A percentile compares a stretch with the other conserved stretches of the same genome.
Evolutionary conservation across 495 filamentous ascomycete genomes (phyloP).

Genomic region (Podospora pseudocomata): DNA sequence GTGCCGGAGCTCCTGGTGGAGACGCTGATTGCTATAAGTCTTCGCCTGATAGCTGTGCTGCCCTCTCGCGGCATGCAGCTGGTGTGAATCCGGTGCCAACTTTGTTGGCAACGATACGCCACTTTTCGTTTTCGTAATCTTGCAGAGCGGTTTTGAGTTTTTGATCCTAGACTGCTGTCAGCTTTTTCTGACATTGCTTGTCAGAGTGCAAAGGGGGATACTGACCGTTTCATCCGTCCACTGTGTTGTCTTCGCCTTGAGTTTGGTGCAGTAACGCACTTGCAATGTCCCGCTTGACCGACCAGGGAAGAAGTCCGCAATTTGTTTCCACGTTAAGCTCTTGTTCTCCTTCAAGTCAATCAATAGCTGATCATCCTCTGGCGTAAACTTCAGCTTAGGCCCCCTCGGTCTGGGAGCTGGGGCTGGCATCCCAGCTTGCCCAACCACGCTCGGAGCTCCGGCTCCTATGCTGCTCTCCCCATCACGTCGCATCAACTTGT

Average conservation of each 20-base stretch:
- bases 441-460: conserved; percentile 68
- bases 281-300: conserved; percentile 83
- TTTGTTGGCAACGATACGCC: conserved; percentile 82
- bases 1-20: conserved; percentile 50
- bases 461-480: conserved; percentile 43
- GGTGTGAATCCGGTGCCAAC: conserved; percentile 83
- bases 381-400: conserved; percentile 85
- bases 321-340: conserved; percentile 92
- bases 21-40: conserved; percentile 56
- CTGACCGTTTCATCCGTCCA: conserved; percentile 91
- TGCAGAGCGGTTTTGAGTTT: conserved; percentile 73
- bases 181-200: conserved; percentile 6
- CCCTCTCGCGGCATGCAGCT: conserved; percentile 77
- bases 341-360: conserved; percentile 90
- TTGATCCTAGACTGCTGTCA: conserved; percentile 57
- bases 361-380: conserved; percentile 79
- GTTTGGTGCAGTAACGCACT: conserved; percentile 89
- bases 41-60: conserved; percentile 52
- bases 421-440: conserved; percentile 75
- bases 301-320: conserved; percentile 89
- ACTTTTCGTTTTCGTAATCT: conserved; percentile 87
- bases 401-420: conserved; percentile 72
- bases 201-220: conserved; percentile 15
- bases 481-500: conserved; percentile 53
- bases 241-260: conserved; percentile 85